Evolutionary conservation across 768 basidiomycete genomes (phyloP), one percentile per base, ranked within the genome.

Genomic region (Kwoniella botswanensis): DNA sequence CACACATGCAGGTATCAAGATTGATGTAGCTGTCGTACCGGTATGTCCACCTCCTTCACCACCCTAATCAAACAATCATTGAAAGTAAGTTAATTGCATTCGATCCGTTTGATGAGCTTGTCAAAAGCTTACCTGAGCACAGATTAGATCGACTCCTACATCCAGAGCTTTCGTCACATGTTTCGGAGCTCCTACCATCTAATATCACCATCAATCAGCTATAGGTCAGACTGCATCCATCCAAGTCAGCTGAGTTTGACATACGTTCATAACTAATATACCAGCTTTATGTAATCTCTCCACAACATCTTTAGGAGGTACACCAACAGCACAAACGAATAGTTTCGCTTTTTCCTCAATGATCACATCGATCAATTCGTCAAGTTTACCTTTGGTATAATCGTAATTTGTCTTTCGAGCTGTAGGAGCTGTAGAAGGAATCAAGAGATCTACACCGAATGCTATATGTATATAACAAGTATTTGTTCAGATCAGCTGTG

Each of bases 11-110:
- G 94, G 93, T 71, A 98, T 93, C 74, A 98, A 88, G 80, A 98
- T 88, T 15, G 90, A 90, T 2, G 92, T 90, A 1, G 94, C 88
- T 10, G 90, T 88, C 72, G 92, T 90, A 24, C 94, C 94, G 0
- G 94, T 96, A 86, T 94, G 93, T 15, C 92, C 92, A 64, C 93
- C 93, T 46, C 92, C 94, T 84, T 97, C 94, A 26, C 93, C 92
- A 2, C 91, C 94, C 84, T 96, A 70, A 26, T 35, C 26, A 24
- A 26, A 17, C 5, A 50, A 50, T 29, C 21, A 62, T n/a, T 41
- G 26, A 41, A 12, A 58, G 55, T 35, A 3, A 42, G 26, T 41
- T 65, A 11, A 11, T 11, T 15, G 35, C 35, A 35, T 35, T 35
- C 7, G 35, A 35, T 35, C 35, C 35, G 35, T 35, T 3, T 35